phyloP scores from a whole-genome alignment of 208 protist species.

The Porcisia hertigi region DNA sequence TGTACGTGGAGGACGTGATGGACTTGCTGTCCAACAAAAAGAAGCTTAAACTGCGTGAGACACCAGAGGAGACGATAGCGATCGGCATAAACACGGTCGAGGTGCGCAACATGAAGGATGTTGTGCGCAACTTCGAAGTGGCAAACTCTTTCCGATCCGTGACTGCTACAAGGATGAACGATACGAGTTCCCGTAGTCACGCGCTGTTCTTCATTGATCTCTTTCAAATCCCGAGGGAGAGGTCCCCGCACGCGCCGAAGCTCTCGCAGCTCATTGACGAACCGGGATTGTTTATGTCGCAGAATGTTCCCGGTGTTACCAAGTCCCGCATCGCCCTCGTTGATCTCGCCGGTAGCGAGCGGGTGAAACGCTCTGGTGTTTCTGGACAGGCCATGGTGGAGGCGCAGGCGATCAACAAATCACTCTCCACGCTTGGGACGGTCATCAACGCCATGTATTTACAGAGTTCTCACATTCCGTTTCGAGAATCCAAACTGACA shows the following conservation, averaged over 20 bases:
- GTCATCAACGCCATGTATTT: conserved; percentile 89
- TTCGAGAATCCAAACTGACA: conserved; percentile 93
- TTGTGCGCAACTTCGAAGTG: conserved; percentile 67
- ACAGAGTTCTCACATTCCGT: conserved; percentile 78
- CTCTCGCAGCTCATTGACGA: conserved; percentile 58
- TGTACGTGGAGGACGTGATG: conserved; percentile 89
- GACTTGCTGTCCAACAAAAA: conserved; percentile 83
- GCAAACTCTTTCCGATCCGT: conserved; percentile 80
- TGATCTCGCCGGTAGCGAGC: conserved; percentile 95
- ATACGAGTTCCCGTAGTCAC: conserved; percentile 88
- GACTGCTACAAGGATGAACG: conserved; percentile 91
- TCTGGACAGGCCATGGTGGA: conserved; percentile 86
- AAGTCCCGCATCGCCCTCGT: conserved; percentile 94
- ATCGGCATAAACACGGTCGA: conserved; percentile 65
- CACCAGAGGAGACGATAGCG: conserved; percentile 70
- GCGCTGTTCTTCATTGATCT: conserved; percentile 92
- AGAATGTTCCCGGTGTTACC: conserved; percentile 71
- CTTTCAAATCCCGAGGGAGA: conserved; percentile 50
- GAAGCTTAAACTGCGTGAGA: conserved; percentile 84
- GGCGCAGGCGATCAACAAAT: conserved; percentile 92
- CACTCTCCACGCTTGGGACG: conserved; percentile 79
- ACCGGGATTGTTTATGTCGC: conserved; percentile 35
- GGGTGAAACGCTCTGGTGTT: conserved; percentile 89
- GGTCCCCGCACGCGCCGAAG: conserved; percentile 30
- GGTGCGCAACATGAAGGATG: conserved; percentile 74